A percentile compares a stretch with the other conserved stretches of the same genome.
Evolutionary conservation across 1,139 yeast genomes (phyloP).

Genomic region (Blastobotrys capitulatus): DNA sequence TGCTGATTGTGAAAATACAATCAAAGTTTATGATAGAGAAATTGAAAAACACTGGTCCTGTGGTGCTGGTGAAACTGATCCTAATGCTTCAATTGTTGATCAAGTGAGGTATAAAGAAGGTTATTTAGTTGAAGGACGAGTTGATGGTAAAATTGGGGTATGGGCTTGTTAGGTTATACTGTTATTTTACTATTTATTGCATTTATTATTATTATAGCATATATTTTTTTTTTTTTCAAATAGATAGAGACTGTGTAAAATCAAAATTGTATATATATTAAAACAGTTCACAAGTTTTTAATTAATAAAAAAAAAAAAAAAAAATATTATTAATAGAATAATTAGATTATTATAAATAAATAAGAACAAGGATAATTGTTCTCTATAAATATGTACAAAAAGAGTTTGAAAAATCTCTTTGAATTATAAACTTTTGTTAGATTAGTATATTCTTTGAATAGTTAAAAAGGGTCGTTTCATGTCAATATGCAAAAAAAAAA

Average conservation of each 20-base stretch:
- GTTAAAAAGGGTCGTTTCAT: too few relatives aligned
- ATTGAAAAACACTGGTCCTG: constrained; percentile 48
- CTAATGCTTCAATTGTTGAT: constrained; percentile 32
- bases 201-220: not conserved
- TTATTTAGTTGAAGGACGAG: constrained; percentile 57
- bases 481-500: too few relatives aligned
- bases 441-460: too few relatives aligned
- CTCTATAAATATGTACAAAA: not conserved
- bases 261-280: too few relatives aligned
- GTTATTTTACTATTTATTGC: not conserved
- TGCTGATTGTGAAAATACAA: constrained; percentile 44
- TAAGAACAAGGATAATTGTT: not conserved
- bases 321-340: not conserved
- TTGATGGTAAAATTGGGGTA: constrained; percentile 51
- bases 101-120: constrained; percentile 52
- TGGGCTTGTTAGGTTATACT: constrained; percentile 43
- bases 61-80: constrained; percentile 38
- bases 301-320: not conserved
- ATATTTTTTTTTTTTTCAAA: not conserved
- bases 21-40: constrained; percentile 52
- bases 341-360: not conserved
- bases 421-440: not conserved
- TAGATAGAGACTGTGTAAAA: too few relatives aligned
- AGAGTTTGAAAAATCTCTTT: not conserved
- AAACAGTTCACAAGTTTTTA: not conserved